Percentiles rank a stretch among this genome's conserved stretches.
Evolutionary conservation across 192 early-diverging fungal genomes (phyloP).

Genomic region (Mortierella hygrophila): DNA sequence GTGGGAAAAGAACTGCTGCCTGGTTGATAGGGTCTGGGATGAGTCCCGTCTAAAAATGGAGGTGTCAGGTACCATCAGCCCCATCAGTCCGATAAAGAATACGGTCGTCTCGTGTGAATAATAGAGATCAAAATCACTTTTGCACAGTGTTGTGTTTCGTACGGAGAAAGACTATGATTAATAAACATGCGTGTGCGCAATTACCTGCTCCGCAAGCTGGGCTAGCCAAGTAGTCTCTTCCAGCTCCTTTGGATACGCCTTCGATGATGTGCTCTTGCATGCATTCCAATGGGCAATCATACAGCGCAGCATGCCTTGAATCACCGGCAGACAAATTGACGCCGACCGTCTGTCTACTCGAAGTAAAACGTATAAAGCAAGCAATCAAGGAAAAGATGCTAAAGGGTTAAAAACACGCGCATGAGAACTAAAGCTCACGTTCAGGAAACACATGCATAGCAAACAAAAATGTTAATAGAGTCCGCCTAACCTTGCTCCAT

Average conservation of each 20-base stretch:
- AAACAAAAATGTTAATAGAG: neutral
- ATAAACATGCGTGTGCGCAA: neutral
- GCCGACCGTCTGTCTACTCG: constrained; percentile 17
- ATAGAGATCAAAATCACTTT: neutral
- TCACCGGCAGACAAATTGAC: constrained; percentile 32
- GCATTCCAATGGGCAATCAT: constrained; percentile 44
- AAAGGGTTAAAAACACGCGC: neutral
- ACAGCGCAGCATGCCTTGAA: constrained; percentile 46
- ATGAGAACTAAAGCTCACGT: neutral
- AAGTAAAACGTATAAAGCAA: neutral
- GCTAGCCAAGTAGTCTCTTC: constrained; percentile 40
- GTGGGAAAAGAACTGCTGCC: constrained; percentile 34
- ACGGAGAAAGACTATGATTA: neutral
- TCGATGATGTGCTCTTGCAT: constrained; percentile 34
- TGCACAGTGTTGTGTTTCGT: too few species aligned
- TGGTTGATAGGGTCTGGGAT: constrained; percentile 42
- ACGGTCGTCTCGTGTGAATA: neutral
- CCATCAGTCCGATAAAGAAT: neutral
- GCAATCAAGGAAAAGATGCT: neutral
- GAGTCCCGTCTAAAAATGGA: constrained; percentile 37
- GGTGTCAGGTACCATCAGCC: neutral
- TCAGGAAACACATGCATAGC: neutral
- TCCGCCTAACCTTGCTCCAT: constrained; percentile 26
- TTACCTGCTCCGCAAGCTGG: constrained; percentile 43
- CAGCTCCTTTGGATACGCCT: constrained; percentile 46